Base-by-base conservation (phyloP, 176 grass and related monocot genomes). In the Coix lacrymajobi region DNA sequence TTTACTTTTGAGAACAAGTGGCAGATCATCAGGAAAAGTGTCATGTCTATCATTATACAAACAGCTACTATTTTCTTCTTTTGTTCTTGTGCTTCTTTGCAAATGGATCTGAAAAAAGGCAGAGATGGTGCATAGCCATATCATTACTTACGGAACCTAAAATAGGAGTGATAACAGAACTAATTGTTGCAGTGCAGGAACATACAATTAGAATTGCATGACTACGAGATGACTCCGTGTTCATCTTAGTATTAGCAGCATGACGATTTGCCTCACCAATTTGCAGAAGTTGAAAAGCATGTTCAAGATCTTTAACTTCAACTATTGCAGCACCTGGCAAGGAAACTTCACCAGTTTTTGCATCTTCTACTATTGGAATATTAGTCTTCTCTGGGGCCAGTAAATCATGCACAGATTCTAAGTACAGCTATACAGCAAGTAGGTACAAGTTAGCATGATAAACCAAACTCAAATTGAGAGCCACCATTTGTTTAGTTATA, bases 191-290 rank as follows among this genome's bases (percentile, higher is more conserved):
- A 83, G 45, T 60, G 32, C 36, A 66, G 75, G 64, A 80, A 82
- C 92, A 60, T 84, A 98, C 95, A 88, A 91, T 82, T 81, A 98
- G 81, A 69, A 98, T 90, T 77, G 96, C 96, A 79, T 98, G 96
- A 69, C 96, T 98, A 76, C 96, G 91, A 91, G 96, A 98, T 91
- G 96, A 98, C 69, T 98, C 96, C 13, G 92, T 98, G 83, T 98
- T 98, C 71, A 98, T 90, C 79, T 95, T 98, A 65, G 96, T 98
- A 87, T 98, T 95, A 15, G 96, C 87, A 88, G 96, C 96, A 93
- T 90, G 84, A 43, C 96, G 88, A 78, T 98, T 98, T 56, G 87
- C 73, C 87, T 95, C 96, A 61, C 92, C 92, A 90, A 88, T 83
- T 92, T 98, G 91, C 44, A 98, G 32, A 84, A 98, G 85, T 79